Conservation (phyloP, 1,284 basidiomycete genomes). For the Fistulinella cinereoalba region DNA sequence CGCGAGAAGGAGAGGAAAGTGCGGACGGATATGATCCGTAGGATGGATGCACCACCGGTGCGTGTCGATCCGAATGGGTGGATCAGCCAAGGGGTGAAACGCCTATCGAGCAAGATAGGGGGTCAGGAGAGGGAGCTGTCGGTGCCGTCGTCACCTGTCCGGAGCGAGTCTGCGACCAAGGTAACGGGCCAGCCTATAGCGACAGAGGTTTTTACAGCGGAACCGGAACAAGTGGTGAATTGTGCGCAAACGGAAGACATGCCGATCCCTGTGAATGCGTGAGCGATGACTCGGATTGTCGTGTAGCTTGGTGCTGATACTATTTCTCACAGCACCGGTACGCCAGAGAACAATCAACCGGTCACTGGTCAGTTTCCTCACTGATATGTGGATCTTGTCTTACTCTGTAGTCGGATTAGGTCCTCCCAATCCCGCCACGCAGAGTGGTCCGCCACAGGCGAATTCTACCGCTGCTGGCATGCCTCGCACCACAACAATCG, state of each 20-base stretch:
- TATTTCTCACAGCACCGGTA: constrained; percentile 37
- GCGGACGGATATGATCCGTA: constrained; percentile 79
- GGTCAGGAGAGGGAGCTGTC: constrained; percentile 1
- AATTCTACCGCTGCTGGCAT: constrained; percentile 20
- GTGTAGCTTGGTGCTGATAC: background rate
- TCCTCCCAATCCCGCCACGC: constrained; percentile 35
- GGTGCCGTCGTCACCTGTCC: background rate
- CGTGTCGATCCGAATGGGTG: constrained; percentile 82
- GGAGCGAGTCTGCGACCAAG: background rate
- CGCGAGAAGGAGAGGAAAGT: constrained; percentile 24
- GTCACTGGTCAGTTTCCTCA: constrained; percentile 12
- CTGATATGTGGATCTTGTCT: background rate
- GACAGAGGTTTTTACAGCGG: background rate
- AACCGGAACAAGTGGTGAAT: background rate
- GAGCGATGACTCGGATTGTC: background rate
- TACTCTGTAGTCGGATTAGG: constrained; percentile 20
- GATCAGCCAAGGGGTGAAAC: constrained; percentile 47
- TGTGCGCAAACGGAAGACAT: constrained; percentile 8
- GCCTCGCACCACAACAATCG: constrained; percentile 55
- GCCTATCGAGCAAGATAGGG: constrained; percentile 11
- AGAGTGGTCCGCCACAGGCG: constrained; percentile 3
- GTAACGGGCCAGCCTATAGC: constrained; percentile 1
- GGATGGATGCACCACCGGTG: constrained; percentile 76
- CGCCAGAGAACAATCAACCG: constrained; percentile 19
- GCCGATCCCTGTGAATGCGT: constrained; percentile 7